Percentiles rank a stretch among this genome's conserved stretches.
phyloP scores from a whole-genome alignment of 2,329 filamentous ascomycete species.

The Cladophialophora bantiana region DNA sequence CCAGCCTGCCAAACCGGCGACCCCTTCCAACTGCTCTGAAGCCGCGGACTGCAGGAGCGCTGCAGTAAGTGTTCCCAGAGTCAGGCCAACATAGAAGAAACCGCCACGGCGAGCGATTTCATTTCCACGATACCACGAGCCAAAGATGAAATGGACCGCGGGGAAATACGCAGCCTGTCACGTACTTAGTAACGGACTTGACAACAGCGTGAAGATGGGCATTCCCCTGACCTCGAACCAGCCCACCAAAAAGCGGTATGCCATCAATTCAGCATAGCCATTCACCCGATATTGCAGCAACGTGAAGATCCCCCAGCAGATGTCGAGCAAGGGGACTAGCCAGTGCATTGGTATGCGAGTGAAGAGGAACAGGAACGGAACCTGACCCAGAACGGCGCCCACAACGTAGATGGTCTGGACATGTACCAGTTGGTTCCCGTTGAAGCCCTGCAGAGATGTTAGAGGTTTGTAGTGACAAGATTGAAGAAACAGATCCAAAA shows the following conservation, averaged over 20 bases:
- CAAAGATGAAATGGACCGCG: constrained; percentile 45
- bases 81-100: constrained; percentile 47
- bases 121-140: constrained; percentile 38
- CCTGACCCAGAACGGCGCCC: constrained; percentile 59
- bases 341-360: constrained; percentile 57
- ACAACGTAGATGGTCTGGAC: constrained; percentile 62
- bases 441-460: constrained; percentile 44
- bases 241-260: constrained; percentile 30
- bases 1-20: constrained; percentile 59
- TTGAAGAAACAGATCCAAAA: background rate
- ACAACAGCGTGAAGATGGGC: background rate
- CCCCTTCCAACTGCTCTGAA: constrained; percentile 60
- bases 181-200: constrained; percentile 47
- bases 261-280: constrained; percentile 42
- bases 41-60: constrained; percentile 64
- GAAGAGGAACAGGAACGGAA: constrained; percentile 62
- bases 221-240: constrained; percentile 43
- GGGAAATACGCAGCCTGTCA: constrained; percentile 50
- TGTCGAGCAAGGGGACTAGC: constrained; percentile 59
- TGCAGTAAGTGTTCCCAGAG: constrained; percentile 59
- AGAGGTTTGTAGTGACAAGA: background rate
- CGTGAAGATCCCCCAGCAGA: constrained; percentile 64
- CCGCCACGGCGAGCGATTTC: constrained; percentile 48
- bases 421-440: constrained; percentile 62
- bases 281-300: constrained; percentile 60